phyloP scores from a whole-genome alignment of 1,284 basidiomycete species.

The Apiotrichum siamense region DNA sequence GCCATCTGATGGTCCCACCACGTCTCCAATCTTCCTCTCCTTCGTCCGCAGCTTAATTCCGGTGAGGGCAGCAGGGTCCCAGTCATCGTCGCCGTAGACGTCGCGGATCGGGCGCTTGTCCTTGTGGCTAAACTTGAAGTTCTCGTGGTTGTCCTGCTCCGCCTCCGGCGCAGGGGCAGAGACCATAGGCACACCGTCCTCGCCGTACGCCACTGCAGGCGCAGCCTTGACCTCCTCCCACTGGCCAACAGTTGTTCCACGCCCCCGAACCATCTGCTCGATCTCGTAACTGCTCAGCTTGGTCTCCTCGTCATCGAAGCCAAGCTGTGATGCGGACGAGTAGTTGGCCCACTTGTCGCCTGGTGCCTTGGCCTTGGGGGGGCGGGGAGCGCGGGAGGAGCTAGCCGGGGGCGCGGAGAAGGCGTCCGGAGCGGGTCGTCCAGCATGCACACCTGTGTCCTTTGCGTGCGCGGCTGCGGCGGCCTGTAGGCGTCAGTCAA shows the following conservation, averaged over 20 bases:
- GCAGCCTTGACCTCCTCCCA: constrained; percentile 65
- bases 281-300: constrained; percentile 48
- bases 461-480: constrained; percentile 26
- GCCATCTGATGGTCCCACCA: constrained; percentile 14
- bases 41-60: constrained; percentile 36
- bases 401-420: no score
- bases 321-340: constrained; percentile 73
- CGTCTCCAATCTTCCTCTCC: constrained; percentile 21
- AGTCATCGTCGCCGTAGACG: constrained; percentile 41
- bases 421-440: neutral
- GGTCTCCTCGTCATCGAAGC: constrained; percentile 64
- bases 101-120: constrained; percentile 28
- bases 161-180: neutral
- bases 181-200: neutral
- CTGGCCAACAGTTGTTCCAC: constrained; percentile 68
- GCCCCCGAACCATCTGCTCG: constrained; percentile 58
- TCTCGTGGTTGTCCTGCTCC: constrained; percentile 28
- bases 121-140: constrained; percentile 27
- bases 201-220: constrained; percentile 1
- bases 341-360: constrained; percentile 76
- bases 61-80: constrained; percentile 29
- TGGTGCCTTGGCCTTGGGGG: constrained; percentile 28
- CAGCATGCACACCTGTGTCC: constrained; percentile 9
- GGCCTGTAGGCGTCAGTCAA: constrained; percentile 18
- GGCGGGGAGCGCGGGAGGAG: neutral